Evolutionary conservation across 2,329 filamentous ascomycete species (phyloP).

Genomic region (Colletotrichum lentis): DNA sequence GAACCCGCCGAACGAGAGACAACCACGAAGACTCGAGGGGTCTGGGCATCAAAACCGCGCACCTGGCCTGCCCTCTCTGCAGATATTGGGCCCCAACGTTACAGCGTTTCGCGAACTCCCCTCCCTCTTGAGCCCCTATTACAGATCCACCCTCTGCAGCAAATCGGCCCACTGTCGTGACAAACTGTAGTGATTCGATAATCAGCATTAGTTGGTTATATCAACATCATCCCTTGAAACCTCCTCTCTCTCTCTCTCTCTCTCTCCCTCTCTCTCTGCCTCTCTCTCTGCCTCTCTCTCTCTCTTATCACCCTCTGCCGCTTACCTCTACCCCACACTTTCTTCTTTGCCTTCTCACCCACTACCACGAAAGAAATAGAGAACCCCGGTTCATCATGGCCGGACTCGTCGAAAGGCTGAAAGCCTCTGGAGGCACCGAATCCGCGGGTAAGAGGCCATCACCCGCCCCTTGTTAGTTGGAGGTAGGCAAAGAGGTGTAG

Average conservation of each 20-base stretch:
- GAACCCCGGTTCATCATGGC: constrained; percentile 42
- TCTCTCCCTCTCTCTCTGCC: too few relatives aligned
- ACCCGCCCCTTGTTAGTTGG: too few relatives aligned
- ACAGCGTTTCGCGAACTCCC: neutral
- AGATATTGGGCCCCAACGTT: constrained; percentile 2
- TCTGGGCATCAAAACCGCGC: constrained; percentile 18
- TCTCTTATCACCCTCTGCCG: too few relatives aligned
- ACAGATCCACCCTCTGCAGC: neutral
- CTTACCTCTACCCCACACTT: neutral
- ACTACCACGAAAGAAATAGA: neutral
- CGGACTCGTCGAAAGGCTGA: constrained; percentile 50
- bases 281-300: neutral
- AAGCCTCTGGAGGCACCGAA: constrained; percentile 52
- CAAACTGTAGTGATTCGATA: neutral
- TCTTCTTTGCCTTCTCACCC: too few relatives aligned
- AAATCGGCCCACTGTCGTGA: constrained; percentile 1
- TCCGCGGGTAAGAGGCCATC: constrained; percentile 45
- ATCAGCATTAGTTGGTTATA: neutral
- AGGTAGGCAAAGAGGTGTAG: neutral
- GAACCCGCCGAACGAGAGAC: constrained; percentile 12
- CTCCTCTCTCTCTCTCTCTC: neutral
- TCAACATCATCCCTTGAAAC: neutral
- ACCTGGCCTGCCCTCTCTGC: neutral
- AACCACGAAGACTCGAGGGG: neutral
- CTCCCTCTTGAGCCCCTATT: fast-evolving